A percentile compares a stretch with the other conserved stretches of the same genome.
These are phyloP conservation scores for Eruca vesicaria DNA, from an alignment of 441 rosid genomes.

Conservation along the genomic window DNA sequence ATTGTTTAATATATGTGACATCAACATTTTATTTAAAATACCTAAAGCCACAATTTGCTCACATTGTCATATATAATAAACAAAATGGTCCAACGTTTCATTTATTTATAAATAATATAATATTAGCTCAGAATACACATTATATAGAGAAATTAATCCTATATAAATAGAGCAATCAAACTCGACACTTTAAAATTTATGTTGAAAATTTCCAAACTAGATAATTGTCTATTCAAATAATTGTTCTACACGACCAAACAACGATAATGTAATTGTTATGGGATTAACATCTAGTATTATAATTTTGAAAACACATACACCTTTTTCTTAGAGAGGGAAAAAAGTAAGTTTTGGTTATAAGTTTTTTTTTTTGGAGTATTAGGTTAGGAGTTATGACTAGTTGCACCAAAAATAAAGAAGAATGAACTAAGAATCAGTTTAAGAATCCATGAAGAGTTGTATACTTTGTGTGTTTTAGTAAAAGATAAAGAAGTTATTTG, in stretches of 20 bases:
- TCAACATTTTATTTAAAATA: not conserved
- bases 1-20: not conserved
- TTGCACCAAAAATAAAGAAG: not conserved
- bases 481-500: not conserved
- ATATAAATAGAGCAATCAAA: not conserved
- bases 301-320: not conserved
- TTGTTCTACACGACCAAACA: constrained; percentile 8
- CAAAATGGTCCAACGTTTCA: not conserved
- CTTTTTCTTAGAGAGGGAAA: not conserved
- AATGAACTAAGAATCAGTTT: not conserved
- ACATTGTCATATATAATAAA: not conserved
- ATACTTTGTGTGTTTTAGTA: not conserved
- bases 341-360: not conserved
- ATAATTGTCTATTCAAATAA: constrained; percentile 13
- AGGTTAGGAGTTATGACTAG: not conserved
- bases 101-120: not conserved
- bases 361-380: not conserved
- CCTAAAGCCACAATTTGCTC: not conserved
- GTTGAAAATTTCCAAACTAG: not conserved
- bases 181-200: not conserved
- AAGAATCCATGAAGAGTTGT: not conserved
- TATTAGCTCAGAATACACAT: not conserved
- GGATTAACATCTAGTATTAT: not conserved
- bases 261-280: not conserved
- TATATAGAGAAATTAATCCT: not conserved